Evolutionary conservation across 805 yeast genomes (phyloP).

Genomic region (Scheffersomyces amazonensis): DNA sequence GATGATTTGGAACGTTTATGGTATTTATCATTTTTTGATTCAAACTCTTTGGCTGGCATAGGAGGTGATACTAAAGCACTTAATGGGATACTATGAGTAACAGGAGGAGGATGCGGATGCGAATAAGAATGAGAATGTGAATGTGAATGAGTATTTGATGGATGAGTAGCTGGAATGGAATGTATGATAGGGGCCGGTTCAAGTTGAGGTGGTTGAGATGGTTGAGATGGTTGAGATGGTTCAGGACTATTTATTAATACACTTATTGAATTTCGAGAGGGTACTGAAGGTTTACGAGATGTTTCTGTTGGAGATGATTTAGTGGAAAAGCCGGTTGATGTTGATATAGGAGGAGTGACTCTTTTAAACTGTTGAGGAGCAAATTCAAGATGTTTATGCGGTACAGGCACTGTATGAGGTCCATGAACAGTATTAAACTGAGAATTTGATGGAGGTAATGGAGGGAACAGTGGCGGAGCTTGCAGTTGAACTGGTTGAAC

Average conservation of each 20-base stretch:
- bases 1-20: constrained; percentile 26
- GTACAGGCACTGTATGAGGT: background rate
- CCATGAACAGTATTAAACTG: background rate
- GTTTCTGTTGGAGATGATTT: background rate
- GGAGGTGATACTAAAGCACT: background rate
- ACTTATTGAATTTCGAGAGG: constrained; percentile 6
- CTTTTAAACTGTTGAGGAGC: constrained; percentile 1
- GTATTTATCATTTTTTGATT: background rate
- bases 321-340: too few species aligned
- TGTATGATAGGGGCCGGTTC: background rate
- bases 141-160: too few species aligned
- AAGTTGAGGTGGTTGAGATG: background rate
- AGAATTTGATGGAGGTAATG: too few species aligned
- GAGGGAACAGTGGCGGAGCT: too few species aligned
- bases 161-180: background rate
- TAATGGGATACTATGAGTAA: background rate
- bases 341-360: constrained; percentile 1
- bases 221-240: constrained; percentile 1
- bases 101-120: background rate
- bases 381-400: too few species aligned
- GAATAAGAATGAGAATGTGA: too few species aligned
- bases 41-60: background rate
- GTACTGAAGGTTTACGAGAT: background rate
- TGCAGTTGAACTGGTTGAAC: background rate
- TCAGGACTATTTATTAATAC: constrained; percentile 6